Conservation (phyloP, 192 early-diverging fungal genomes). For the Umbelopsis isabellina region DNA sequence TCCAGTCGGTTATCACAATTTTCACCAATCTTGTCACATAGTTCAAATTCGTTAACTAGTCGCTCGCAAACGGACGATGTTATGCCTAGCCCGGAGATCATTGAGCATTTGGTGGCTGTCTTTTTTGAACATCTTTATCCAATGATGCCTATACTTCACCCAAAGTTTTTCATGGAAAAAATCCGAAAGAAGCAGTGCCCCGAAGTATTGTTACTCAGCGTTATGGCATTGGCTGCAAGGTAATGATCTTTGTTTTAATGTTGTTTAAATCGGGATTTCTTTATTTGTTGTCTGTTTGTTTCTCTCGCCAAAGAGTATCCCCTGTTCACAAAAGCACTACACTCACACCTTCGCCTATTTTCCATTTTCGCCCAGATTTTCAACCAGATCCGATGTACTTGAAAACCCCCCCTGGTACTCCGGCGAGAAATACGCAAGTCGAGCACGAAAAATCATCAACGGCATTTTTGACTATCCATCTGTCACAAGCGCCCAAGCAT, state of each 20-base stretch:
- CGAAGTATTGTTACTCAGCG: constrained; percentile 46
- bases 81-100: constrained; percentile 45
- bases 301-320: background rate
- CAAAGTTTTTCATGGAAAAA: constrained; percentile 47
- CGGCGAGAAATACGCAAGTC: constrained; percentile 57
- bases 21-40: constrained; percentile 17
- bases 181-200: constrained; percentile 46
- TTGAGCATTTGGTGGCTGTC: constrained; percentile 52
- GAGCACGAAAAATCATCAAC: constrained; percentile 43
- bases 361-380: constrained; percentile 40
- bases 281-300: background rate
- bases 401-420: constrained; percentile 51
- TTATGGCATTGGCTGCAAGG: constrained; percentile 53
- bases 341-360: background rate
- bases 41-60: constrained; percentile 3
- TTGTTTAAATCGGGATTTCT: too few species aligned
- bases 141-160: constrained; percentile 54
- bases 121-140: constrained; percentile 53
- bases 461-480: constrained; percentile 50
- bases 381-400: constrained; percentile 46
- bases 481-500: constrained; percentile 53
- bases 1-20: background rate
- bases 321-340: background rate
- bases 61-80: constrained; percentile 16
- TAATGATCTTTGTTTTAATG: constrained; percentile 18